Evolutionary conservation across 164 flowering plant species (phyloP).

Genomic region (Berberis thunbergii): DNA sequence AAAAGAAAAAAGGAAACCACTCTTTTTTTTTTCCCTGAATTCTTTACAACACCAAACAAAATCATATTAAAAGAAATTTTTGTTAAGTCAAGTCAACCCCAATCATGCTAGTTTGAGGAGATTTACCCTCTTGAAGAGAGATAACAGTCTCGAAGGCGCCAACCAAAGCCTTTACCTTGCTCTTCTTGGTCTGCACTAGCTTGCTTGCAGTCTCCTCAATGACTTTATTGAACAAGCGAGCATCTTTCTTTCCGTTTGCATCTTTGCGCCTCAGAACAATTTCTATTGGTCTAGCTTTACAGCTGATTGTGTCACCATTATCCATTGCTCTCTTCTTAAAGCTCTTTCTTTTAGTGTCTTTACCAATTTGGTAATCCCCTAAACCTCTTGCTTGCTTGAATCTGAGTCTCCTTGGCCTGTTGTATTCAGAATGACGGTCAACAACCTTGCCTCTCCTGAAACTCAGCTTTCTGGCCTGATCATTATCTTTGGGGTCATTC

Average conservation of each 20-base stretch:
- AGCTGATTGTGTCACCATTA: conserved; percentile 7
- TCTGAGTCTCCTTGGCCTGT: conserved; percentile 38
- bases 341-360: conserved; percentile 11
- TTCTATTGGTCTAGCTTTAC: conserved; percentile 16
- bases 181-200: conserved; percentile 41
- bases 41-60: no score
- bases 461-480: conserved; percentile 19
- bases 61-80: no score
- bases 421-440: conserved; percentile 19
- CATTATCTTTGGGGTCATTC: conserved; percentile 10
- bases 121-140: conserved; percentile 39
- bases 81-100: no score
- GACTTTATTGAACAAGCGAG: conserved; percentile 37
- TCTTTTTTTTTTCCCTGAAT: no score
- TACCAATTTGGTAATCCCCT: conserved; percentile 17
- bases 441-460: conserved; percentile 48
- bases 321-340: conserved; percentile 12
- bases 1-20: no score
- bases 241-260: conserved; percentile 28
- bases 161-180: conserved; percentile 68
- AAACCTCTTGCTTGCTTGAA: conserved; percentile 29
- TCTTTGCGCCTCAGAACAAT: conserved; percentile 38
- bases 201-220: conserved; percentile 62
- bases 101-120: conserved; percentile 2
- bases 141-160: conserved; percentile 70